Evolutionary conservation across 345 rosid genomes (phyloP), one percentile per base, ranked within the genome.

Genomic region (Euphorbia lathyris): DNA sequence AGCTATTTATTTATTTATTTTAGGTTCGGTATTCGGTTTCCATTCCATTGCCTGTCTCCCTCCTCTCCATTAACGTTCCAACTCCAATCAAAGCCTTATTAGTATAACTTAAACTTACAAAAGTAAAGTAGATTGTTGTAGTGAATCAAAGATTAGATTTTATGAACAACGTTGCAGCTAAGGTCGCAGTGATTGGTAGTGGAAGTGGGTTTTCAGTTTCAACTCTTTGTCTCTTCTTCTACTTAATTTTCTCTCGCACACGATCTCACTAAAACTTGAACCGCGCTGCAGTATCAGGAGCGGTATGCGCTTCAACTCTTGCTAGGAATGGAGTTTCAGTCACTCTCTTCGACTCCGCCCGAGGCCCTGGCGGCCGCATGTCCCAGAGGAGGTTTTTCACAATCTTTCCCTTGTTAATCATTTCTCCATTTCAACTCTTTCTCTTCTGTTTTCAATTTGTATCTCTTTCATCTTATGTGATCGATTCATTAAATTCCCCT

Each of bases 361-460:
- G 93, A 72, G 95, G 91, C 40, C 93, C 98, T 14, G 98, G 91
- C 55, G 98, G 95, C 50, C 93, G 95, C 38, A 88, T 87, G 91
- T 88, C 97, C 57, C 98, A 86, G 70, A 84, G 98, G 78, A 92
- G 93, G 98, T 86, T 69, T 38, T 58, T 63, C 60, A 19, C 48
- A 8, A 19, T 0, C 26, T n/a, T n/a, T n/a, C n/a, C n/a, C n/a
- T n/a, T n/a, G n/a, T n/a, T 34, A 34, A 34, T 34, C 38, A 52
- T 20, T 45, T 13, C 47, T 19, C 22, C 29, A 23, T 36, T 40
- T 60, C 22, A 11, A 25, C 10, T 47, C 26, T 64, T 29, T 2
- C n/a, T 36, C 34, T 36, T 3, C 0, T 45, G n/a, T n/a, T n/a
- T n/a, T n/a, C n/a, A n/a, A n/a, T n/a, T n/a, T n/a, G n/a, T n/a